Evolutionary conservation across 306 rosid species (phyloP).

Genomic region (Gastrolobium bilobum): DNA sequence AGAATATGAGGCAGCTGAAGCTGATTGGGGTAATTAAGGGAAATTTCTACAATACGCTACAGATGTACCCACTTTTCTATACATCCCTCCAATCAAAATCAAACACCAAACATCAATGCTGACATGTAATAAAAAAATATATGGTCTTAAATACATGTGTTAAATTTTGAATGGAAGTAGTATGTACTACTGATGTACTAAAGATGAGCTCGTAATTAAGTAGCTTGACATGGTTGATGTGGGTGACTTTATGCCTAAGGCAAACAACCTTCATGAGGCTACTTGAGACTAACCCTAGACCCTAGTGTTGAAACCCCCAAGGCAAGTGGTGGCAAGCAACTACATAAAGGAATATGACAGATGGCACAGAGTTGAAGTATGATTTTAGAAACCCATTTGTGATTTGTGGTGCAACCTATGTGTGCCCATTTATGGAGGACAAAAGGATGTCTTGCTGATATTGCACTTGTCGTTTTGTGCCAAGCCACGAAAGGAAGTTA

Average conservation of each 20-base stretch:
- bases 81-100: too few relatives aligned
- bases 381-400: constrained; percentile 86
- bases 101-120: too few relatives aligned
- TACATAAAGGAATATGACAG: constrained; percentile 77
- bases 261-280: constrained; percentile 72
- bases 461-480: constrained; percentile 77
- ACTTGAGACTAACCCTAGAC: constrained; percentile 78
- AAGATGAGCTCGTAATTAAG: background rate
- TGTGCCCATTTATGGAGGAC: constrained; percentile 78
- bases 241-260: constrained; percentile 67
- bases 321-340: constrained; percentile 78
- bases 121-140: too few relatives aligned
- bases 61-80: too few relatives aligned
- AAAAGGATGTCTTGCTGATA: constrained; percentile 75
- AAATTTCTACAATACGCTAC: too few relatives aligned
- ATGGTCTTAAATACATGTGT: too few relatives aligned
- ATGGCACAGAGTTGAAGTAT: constrained; percentile 65
- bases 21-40: constrained; percentile 67
- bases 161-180: too few relatives aligned
- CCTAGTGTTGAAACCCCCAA: constrained; percentile 68
- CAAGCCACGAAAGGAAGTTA: constrained; percentile 69
- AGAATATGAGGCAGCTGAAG: constrained; percentile 69
- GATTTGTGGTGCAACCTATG: constrained; percentile 75
- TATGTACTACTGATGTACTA: too few relatives aligned
- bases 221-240: constrained; percentile 70